Conservation (phyloP, 139 green algal genomes). For the Nannochloris sp. region DNA sequence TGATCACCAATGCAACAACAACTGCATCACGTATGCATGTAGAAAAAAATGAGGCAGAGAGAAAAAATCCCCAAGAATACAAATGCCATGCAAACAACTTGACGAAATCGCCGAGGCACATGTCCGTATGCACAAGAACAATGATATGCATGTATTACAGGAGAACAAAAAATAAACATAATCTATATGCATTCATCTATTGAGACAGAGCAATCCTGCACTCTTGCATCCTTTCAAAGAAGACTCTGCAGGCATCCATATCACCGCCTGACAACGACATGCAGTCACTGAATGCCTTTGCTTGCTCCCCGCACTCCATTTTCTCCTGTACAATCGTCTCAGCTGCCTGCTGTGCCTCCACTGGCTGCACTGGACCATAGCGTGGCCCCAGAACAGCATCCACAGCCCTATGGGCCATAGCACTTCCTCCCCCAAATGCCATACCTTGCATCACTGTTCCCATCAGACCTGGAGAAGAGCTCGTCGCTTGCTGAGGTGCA, state of each 20-base stretch:
- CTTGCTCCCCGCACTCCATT: constrained; percentile 21
- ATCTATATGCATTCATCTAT: not conserved
- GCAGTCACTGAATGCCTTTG: constrained; percentile 82
- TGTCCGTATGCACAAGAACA: not conserved
- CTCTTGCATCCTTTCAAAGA: constrained; percentile 38
- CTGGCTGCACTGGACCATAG: constrained; percentile 31
- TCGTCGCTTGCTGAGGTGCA: not conserved
- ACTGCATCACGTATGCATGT: too few relatives aligned
- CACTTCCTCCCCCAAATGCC: constrained; percentile 71
- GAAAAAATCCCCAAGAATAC: too few relatives aligned
- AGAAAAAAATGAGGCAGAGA: too few relatives aligned
- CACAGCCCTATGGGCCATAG: constrained; percentile 75
- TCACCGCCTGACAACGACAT: constrained; percentile 67
- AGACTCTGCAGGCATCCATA: constrained; percentile 29
- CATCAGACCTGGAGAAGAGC: constrained; percentile 44
- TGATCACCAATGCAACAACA: too few relatives aligned
- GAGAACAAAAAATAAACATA: too few relatives aligned
- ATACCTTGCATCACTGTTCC: constrained; percentile 64
- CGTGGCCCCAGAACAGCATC: constrained; percentile 56
- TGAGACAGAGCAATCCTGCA: constrained; percentile 18
- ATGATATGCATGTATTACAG: not conserved
- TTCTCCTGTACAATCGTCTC: constrained; percentile 10
- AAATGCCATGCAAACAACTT: too few relatives aligned
- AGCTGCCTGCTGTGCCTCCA: constrained; percentile 22
- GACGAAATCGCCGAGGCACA: too few relatives aligned